A percentile compares a stretch with the other conserved stretches of the same genome.
These are phyloP conservation scores for Dicorynia guianensis DNA, from an alignment of 306 rosid species.

Conservation along the genomic window DNA sequence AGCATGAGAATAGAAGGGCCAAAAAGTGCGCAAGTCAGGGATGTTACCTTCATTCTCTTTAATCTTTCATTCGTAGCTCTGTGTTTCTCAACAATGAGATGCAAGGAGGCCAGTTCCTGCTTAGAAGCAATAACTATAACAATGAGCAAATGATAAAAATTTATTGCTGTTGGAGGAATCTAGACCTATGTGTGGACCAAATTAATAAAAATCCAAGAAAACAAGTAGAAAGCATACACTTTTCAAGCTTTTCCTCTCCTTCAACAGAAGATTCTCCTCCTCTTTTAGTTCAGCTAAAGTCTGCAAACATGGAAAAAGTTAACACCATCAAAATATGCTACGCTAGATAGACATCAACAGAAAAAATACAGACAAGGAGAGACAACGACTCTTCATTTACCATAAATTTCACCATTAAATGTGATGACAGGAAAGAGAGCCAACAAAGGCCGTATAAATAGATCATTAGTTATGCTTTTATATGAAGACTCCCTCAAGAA, in stretches of 20 bases:
- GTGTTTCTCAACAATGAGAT: conserved; percentile 61
- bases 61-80: conserved; percentile 66
- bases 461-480: neutral
- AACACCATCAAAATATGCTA: too few relatives aligned
- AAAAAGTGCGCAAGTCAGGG: conserved; percentile 4
- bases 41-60: conserved; percentile 78
- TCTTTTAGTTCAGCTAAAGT: conserved; percentile 70
- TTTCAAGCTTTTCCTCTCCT: conserved; percentile 57
- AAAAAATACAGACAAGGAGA: neutral
- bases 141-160: conserved; percentile 25
- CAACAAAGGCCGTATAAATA: neutral
- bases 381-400: neutral
- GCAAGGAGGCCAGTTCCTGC: conserved; percentile 73
- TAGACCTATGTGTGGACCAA: neutral
- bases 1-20: neutral
- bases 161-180: neutral
- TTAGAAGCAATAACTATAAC: conserved; percentile 36
- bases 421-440: neutral
- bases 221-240: conserved; percentile 44
- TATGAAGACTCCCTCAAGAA: neutral
- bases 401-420: neutral
- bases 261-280: conserved; percentile 59
- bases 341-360: too few relatives aligned
- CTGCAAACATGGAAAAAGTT: conserved; percentile 49
- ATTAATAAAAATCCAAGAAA: neutral